Conservation (phyloP, 2,329 filamentous ascomycete species). For the Tolypocladium inflatum region DNA sequence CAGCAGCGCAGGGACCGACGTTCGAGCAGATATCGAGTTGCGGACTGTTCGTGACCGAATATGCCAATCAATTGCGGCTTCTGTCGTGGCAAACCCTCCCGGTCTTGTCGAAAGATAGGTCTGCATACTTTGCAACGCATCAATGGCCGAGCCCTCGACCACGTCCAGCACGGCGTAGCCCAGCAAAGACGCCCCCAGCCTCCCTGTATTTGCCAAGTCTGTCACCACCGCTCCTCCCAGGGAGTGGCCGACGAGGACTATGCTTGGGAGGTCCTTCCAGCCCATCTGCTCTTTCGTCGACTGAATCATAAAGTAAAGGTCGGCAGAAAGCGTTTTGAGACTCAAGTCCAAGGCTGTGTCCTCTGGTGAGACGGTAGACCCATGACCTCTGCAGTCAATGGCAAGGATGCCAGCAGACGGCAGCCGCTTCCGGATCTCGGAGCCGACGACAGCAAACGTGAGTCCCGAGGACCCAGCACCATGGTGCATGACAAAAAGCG, state of each 20-base stretch:
- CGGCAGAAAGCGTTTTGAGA: slow-evolving; percentile 61
- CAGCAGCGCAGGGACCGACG: slow-evolving; percentile 77
- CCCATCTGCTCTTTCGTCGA: slow-evolving; percentile 58
- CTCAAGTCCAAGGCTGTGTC: slow-evolving; percentile 50
- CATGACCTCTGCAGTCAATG: slow-evolving; percentile 80
- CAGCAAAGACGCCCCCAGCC: slow-evolving; percentile 58
- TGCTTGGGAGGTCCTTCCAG: slow-evolving; percentile 64
- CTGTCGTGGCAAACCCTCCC: slow-evolving; percentile 63
- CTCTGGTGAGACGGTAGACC: slow-evolving; percentile 49
- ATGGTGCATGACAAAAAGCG: slow-evolving; percentile 89
- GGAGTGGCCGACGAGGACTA: slow-evolving; percentile 83
- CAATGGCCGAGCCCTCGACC: slow-evolving; percentile 91
- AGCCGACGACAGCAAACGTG: slow-evolving; percentile 75
- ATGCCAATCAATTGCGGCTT: slow-evolving; percentile 88
- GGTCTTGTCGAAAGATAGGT: slow-evolving; percentile 80
- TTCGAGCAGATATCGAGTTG: slow-evolving; percentile 72
- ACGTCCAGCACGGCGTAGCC: slow-evolving; percentile 91
- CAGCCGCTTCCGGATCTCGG: slow-evolving; percentile 66
- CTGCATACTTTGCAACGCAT: slow-evolving; percentile 90
- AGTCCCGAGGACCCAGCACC: slow-evolving; percentile 89
- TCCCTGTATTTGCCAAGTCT: slow-evolving; percentile 61
- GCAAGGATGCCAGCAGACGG: slow-evolving; percentile 78
- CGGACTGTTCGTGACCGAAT: slow-evolving; percentile 79
- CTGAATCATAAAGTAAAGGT: slow-evolving; percentile 61
- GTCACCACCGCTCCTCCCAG: slow-evolving; percentile 88